phyloP scores from a whole-genome alignment of 2,329 filamentous ascomycete species.

The Leptographium lundbergii region DNA sequence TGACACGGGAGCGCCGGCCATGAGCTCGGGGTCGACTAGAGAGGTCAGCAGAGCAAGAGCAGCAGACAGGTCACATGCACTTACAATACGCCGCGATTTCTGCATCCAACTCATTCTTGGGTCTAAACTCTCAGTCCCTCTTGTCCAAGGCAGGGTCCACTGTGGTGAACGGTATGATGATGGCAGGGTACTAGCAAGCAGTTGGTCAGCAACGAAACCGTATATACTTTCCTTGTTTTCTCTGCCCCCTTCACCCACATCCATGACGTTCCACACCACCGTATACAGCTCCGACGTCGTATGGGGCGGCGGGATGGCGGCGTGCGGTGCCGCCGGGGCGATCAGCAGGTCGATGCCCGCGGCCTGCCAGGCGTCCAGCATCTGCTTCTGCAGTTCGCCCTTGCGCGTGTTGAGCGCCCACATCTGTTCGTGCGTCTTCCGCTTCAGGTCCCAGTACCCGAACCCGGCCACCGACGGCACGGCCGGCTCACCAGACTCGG shows the following conservation, averaged over 20 bases:
- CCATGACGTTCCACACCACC: constrained; percentile 10
- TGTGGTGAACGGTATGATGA: constrained; percentile 8
- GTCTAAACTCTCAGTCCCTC: not conserved
- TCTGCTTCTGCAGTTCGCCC: constrained; percentile 10
- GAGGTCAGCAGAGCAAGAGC: not conserved
- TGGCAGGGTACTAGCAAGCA: constrained; percentile 5
- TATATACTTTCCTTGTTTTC: not conserved
- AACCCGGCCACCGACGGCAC: constrained; percentile 9
- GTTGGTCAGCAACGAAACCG: not conserved
- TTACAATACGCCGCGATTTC: constrained; percentile 7
- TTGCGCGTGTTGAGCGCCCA: constrained; percentile 10
- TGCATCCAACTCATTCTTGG: constrained; percentile 8
- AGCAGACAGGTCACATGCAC: not conserved
- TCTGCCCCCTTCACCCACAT: constrained; percentile 1
- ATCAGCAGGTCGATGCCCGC: constrained; percentile 10
- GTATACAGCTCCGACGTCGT: constrained; percentile 11
- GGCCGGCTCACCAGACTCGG: constrained; percentile 8
- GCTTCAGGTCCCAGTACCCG: constrained; percentile 10
- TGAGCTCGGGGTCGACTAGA: constrained; percentile 6
- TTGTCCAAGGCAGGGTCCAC: constrained; percentile 7
- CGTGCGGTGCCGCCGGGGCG: constrained; percentile 8
- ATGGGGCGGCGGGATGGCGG: not conserved
- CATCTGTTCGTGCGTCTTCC: constrained; percentile 8
- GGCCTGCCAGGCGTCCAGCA: constrained; percentile 10
- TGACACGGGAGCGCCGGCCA: constrained; percentile 7